These are phyloP conservation scores for Sordariomycetes sp. DNA, from an alignment of 2,329 filamentous ascomycete species.

Conservation along the genomic window DNA sequence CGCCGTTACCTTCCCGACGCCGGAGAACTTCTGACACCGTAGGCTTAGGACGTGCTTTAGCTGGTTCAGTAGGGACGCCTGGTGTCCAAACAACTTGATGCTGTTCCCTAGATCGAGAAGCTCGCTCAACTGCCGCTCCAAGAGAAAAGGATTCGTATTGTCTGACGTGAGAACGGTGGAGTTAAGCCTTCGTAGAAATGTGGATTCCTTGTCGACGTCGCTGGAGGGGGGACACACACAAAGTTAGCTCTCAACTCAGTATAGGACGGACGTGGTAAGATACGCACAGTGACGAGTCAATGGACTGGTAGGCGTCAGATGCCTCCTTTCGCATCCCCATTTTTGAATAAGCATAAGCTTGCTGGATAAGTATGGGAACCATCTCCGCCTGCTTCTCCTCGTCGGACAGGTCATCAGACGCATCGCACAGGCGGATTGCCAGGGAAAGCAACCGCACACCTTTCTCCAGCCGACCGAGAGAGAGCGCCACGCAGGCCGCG, in stretches of 20 bases:
- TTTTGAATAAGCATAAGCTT: slow-evolving; percentile 59
- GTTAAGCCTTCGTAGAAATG: slow-evolving; percentile 59
- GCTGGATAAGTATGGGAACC: slow-evolving; percentile 65
- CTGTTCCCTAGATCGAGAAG: slow-evolving; percentile 39
- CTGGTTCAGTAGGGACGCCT: slow-evolving; percentile 38
- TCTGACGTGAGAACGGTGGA: slow-evolving; percentile 27
- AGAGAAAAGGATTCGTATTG: slow-evolving; percentile 53
- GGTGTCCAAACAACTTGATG: slow-evolving; percentile 63
- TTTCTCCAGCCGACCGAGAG: slow-evolving; percentile 53
- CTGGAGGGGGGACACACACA: slow-evolving; percentile 29
- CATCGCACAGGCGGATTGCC: slow-evolving; percentile 60
- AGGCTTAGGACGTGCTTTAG: slow-evolving; percentile 52
- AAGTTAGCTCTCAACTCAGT: neutral
- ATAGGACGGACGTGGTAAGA: neutral
- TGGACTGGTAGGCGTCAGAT: slow-evolving; percentile 46
- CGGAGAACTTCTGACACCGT: slow-evolving; percentile 52
- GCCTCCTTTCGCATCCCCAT: slow-evolving; percentile 59
- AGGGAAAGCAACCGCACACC: slow-evolving; percentile 59
- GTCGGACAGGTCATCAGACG: slow-evolving; percentile 60
- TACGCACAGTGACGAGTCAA: slow-evolving; percentile 48
- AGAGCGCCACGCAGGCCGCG: slow-evolving; percentile 62
- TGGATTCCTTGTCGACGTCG: slow-evolving; percentile 56
- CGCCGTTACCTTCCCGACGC: slow-evolving; percentile 33
- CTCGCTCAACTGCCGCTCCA: slow-evolving; percentile 49
- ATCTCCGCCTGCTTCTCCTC: slow-evolving; percentile 68